These are phyloP conservation scores for Colletotrichum orbiculare DNA, from an alignment of 2,329 filamentous ascomycete genomes.

Conservation along the genomic window DNA sequence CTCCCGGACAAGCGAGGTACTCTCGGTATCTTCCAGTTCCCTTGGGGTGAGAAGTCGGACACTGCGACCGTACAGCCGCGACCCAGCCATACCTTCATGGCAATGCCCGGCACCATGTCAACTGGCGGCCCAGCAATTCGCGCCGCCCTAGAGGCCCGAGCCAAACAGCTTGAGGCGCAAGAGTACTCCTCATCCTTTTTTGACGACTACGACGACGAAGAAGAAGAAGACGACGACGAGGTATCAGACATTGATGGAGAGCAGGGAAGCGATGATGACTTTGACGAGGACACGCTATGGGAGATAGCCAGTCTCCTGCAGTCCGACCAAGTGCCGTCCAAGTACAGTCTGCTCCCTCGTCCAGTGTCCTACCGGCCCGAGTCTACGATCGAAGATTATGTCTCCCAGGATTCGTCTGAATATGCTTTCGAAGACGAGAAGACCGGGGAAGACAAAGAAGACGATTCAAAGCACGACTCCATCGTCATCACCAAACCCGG, in stretches of 20 bases:
- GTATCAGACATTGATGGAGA: slow-evolving; percentile 48
- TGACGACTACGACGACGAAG: slow-evolving; percentile 70
- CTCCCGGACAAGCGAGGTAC: slow-evolving; percentile 68
- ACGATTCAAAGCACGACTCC: slow-evolving; percentile 39
- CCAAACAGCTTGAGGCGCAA: slow-evolving; percentile 49
- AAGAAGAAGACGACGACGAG: slow-evolving; percentile 53
- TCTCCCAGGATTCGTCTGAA: slow-evolving; percentile 45
- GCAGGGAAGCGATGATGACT: slow-evolving; percentile 60
- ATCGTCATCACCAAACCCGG: slow-evolving; percentile 48
- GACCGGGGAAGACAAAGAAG: slow-evolving; percentile 39
- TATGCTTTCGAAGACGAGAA: slow-evolving; percentile 39
- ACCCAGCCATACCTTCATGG: slow-evolving; percentile 51
- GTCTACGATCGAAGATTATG: slow-evolving; percentile 45
- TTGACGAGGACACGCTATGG: slow-evolving; percentile 72
- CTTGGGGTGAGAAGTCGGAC: slow-evolving; percentile 73
- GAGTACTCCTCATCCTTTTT: slow-evolving; percentile 66
- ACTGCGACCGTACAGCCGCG: slow-evolving; percentile 57
- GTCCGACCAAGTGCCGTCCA: slow-evolving; percentile 62
- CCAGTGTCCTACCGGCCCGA: slow-evolving; percentile 30
- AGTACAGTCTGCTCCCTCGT: slow-evolving; percentile 59
- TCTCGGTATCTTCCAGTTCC: slow-evolving; percentile 73
- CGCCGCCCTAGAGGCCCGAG: slow-evolving; percentile 46
- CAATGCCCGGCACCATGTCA: slow-evolving; percentile 65
- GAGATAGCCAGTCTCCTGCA: slow-evolving; percentile 71
- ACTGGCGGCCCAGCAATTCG: slow-evolving; percentile 47